Conservation (phyloP, 2,329 filamentous ascomycete species). For the Colletotrichum zoysiae region DNA sequence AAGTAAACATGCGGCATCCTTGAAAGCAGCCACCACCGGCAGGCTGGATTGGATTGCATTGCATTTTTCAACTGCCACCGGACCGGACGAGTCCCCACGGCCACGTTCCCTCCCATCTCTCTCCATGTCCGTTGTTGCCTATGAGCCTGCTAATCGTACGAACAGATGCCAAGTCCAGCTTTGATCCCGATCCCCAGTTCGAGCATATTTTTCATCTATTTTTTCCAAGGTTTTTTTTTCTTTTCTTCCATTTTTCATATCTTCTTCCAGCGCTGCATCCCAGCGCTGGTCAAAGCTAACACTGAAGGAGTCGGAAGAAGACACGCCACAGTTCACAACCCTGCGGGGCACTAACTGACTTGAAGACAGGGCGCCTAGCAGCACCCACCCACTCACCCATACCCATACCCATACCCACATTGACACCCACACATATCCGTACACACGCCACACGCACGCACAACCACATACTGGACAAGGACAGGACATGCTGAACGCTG, state of each 20-base stretch:
- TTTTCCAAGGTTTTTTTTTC: no score
- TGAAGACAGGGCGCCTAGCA: slow-evolving; percentile 1
- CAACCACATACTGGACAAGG: slow-evolving; percentile 2
- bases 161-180: not conserved
- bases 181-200: not conserved
- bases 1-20: not conserved
- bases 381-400: not conserved
- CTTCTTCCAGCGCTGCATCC: no score
- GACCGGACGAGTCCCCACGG: not conserved
- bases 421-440: not conserved
- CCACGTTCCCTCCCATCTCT: not conserved
- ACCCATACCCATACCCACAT: not conserved
- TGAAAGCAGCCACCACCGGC: not conserved
- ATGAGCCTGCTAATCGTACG: not conserved
- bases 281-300: slow-evolving; percentile 2
- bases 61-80: slow-evolving; percentile 10
- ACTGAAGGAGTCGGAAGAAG: not conserved
- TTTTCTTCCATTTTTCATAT: no score
- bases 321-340: not conserved
- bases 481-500: slow-evolving; percentile 9
- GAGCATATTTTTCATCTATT: not conserved
- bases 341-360: not conserved
- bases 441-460: not conserved
- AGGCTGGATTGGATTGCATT: slow-evolving; percentile 3
- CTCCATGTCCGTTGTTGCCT: not conserved